Percentiles rank a stretch among this genome's conserved stretches.
These are phyloP conservation scores for Stipa capillata DNA, from an alignment of 176 grass and related monocot genomes.

Conservation along the genomic window DNA sequence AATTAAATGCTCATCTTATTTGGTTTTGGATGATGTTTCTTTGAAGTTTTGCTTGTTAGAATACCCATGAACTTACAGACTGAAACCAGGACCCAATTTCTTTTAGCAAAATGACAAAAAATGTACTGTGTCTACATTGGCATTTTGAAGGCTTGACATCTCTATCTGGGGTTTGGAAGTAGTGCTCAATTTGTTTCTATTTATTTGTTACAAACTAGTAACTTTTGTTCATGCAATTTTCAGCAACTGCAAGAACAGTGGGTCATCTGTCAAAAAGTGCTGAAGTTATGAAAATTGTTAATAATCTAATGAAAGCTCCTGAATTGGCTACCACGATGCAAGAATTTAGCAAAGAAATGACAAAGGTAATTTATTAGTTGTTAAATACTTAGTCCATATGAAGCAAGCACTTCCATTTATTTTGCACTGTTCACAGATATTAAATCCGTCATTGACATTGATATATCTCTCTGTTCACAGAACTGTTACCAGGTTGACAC, in stretches of 20 bases:
- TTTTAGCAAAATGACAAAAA: background rate
- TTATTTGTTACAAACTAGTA: conserved; percentile 1
- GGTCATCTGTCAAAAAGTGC: conserved; percentile 84
- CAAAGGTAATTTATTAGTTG: conserved; percentile 48
- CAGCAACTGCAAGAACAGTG: conserved; percentile 81
- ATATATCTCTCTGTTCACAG: background rate
- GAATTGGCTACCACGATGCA: conserved; percentile 82
- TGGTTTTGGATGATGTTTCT: background rate
- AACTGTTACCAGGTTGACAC: background rate
- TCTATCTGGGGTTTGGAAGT: background rate
- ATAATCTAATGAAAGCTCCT: conserved; percentile 92
- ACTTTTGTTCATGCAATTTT: conserved; percentile 9
- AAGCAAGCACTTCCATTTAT: background rate
- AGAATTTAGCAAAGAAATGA: conserved; percentile 97
- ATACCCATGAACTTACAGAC: background rate
- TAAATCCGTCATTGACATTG: background rate
- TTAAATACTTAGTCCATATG: background rate
- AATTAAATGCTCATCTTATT: background rate
- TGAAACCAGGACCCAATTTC: background rate
- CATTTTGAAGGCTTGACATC: background rate
- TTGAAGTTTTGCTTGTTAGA: background rate
- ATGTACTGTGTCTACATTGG: background rate
- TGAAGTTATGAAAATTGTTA: conserved; percentile 91
- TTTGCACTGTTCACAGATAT: background rate
- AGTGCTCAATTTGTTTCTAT: background rate